These are phyloP conservation scores for Phytophthora kernoviae DNA, from an alignment of 352 stramenopile genomes.

Conservation along the genomic window DNA sequence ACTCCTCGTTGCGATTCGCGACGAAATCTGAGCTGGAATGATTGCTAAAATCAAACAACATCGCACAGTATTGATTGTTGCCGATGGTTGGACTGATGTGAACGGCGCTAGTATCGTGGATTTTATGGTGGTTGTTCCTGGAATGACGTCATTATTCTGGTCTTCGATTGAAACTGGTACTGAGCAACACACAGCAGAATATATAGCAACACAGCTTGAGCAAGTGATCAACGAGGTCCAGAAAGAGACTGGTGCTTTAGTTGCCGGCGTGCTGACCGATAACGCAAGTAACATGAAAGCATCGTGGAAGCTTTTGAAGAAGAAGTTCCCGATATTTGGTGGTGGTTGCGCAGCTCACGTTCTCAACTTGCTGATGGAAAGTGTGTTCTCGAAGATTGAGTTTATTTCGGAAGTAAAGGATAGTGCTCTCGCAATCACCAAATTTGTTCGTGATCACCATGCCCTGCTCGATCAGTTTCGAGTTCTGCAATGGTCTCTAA, in stretches of 20 bases:
- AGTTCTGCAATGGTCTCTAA: not conserved
- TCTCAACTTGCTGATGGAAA: no score
- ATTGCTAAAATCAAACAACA: not conserved
- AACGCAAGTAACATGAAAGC: not conserved
- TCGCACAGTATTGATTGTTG: no score
- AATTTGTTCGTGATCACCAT: not conserved
- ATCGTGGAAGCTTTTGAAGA: not conserved
- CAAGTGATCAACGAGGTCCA: no score
- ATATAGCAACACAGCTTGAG: not conserved
- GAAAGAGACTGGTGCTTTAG: not conserved
- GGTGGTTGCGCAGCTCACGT: no score
- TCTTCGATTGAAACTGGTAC: not conserved
- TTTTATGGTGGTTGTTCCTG: slow-evolving; percentile 1
- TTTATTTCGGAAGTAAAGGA: not conserved
- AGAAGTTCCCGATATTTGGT: not conserved
- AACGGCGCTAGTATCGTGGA: no score
- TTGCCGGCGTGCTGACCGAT: not conserved
- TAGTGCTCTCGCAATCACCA: not conserved
- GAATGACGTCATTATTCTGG: not conserved
- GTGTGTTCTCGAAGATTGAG: not conserved
- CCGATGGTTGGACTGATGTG: not conserved
- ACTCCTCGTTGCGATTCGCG: not conserved
- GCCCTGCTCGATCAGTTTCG: not conserved
- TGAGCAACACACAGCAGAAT: not conserved
- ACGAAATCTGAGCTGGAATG: not conserved